phyloP scores from a whole-genome alignment of 2,329 filamentous ascomycete species.

The Ceratocystis albifundus region DNA sequence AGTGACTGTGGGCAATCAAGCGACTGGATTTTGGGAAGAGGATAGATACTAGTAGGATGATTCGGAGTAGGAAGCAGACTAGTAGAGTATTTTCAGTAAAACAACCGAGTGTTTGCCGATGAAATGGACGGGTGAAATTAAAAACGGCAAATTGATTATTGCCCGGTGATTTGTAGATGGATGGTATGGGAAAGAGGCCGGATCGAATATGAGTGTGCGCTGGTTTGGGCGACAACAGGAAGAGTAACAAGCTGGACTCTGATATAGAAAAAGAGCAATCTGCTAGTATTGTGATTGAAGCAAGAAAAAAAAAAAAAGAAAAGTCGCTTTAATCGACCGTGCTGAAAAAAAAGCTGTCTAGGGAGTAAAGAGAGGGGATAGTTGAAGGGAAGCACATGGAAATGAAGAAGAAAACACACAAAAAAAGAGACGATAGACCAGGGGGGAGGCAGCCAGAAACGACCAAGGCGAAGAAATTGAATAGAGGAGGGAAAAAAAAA shows the following conservation, averaged over 20 bases:
- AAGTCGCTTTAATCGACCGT: constrained; percentile 1
- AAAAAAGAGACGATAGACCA: constrained; percentile 9
- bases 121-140: not conserved
- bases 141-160: not conserved
- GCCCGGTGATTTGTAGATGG: not conserved
- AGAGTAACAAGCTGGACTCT: not conserved
- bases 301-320: not conserved
- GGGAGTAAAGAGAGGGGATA: constrained; percentile 8
- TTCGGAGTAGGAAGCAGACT: not conserved
- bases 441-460: not conserved
- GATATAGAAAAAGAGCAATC: not conserved
- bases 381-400: constrained; percentile 5
- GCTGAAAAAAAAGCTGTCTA: constrained; percentile 9
- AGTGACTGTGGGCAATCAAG: constrained; percentile 17
- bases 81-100: not conserved
- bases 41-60: not conserved
- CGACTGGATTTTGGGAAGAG: not conserved
- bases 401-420: constrained; percentile 4
- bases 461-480: not conserved
- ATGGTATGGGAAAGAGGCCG: not conserved
- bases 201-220: constrained; percentile 1
- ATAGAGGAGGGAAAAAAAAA: not conserved
- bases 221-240: not conserved
- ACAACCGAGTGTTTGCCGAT: constrained; percentile 3
- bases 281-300: not conserved